Evolutionary conservation across 2,329 filamentous ascomycete genomes (phyloP), one percentile per base, ranked within the genome.

Genomic region (Neocatenulostroma microsporum): DNA sequence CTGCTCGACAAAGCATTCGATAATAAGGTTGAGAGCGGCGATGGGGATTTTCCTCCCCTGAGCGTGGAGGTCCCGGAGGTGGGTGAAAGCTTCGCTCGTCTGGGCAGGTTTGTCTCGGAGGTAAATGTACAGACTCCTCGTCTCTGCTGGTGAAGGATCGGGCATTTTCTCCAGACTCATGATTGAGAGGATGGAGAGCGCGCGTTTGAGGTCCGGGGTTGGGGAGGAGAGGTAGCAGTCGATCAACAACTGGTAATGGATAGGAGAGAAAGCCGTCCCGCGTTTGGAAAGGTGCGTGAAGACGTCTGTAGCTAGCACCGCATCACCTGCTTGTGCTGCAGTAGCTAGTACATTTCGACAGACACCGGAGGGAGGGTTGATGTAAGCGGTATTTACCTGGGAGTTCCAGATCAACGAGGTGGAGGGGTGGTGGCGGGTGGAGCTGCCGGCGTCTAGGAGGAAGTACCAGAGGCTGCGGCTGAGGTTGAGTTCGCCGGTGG

Each of bases 171-270:
- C 74, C 41, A 74, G 69, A 15, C 74, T 63, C 81, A 94, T 91
- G 54, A 86, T 79, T 46, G 75, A 76, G 12, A 94, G 67, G 1
- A 83, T 70, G 26, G 75, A 73, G 23, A 94, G 69, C 0, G 83
- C 82, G 18, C 77, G 75, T 17, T 65, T 61, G 6, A 89, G 53
- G 45, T 91, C 77, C 3, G 57, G 54, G 8, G 49, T 46, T 2
- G 70, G 67, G 3, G 66, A 63, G 12, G 60, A 58, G 9, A 77
- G 67, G 53, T 93, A 85, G 3, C 82, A 73, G 39, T 84, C 78
- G 5, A 88, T 66, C 19, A 95, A 70, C 19, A 81, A 72, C 57
- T 93, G 86, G 60, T 91, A 94, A 55, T 95, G 85, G 44, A 82
- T 70, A 5, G 72, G 61, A 7, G 70, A 66, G 24, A 87, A 67